Base-by-base conservation (phyloP, 495 filamentous ascomycete genomes). In the Neurospora sp. region DNA sequence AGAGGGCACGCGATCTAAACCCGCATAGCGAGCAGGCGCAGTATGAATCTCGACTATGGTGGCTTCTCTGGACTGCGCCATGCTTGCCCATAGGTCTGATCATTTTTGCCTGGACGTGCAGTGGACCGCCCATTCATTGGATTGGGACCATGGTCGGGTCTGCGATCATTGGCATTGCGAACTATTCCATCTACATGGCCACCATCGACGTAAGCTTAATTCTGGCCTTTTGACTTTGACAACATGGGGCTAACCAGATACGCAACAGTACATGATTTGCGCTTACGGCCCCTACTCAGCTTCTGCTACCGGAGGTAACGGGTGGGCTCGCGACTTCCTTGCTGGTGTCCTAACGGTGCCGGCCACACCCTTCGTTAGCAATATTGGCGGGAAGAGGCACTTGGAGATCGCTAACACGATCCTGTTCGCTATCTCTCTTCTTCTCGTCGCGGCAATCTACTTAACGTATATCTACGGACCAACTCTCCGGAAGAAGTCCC, bases 391-490 rank as follows among this genome's bases (percentile, higher is more conserved):
- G 15, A 72, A 73, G 17, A 77, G 78, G 21, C 89, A 91, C 73
- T 80, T 94, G 21, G 86, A 90, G 77, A 87, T 89, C 73, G 91
- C 92, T 5, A 91, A 86, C 21, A 94, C 91, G 0, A 93, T 95
- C 76, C 87, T 96, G 19, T 82, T 88, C 79, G 87, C 84, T 76
- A 91, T 95, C 74, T 88, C 92, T 0, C 79, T 90, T 42, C 66
- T 92, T 4, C 85, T 95, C n/a, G 91, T 93, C 13, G 77, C 87
- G 34, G 89, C 92, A 8, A 90, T 94, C 31, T 95, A 93, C 76
- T 83, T 90, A 42, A 90, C 94, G 74, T 95, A 95, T 85, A 92
- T 85, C 85, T 88, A 91, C 71, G 93, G 93, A 0, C 92, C 92
- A 0, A 75, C 73, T 2, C 85, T 95, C 7, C 88, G 93, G 37